These are phyloP conservation scores for Trichomonascus vanleenenianus DNA, from an alignment of 805 yeast genomes.

Conservation along the genomic window DNA sequence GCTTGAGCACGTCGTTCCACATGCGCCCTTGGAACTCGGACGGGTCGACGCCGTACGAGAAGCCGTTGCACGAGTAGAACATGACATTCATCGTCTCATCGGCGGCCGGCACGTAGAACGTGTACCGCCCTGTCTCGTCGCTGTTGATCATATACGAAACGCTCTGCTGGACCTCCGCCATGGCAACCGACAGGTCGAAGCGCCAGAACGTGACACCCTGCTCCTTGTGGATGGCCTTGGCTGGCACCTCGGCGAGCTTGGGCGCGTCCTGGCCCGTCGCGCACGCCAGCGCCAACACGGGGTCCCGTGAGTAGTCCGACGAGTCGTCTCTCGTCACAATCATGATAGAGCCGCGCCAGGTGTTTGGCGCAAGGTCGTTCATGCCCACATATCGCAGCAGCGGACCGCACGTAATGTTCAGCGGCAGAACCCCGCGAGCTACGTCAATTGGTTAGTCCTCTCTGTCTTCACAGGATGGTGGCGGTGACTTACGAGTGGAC, in stretches of 20 bases:
- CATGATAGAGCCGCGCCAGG: conserved; percentile 64
- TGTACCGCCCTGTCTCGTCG: conserved; percentile 36
- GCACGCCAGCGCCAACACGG: conserved; percentile 21
- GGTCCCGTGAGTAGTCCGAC: conserved; percentile 23
- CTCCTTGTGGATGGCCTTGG: conserved; percentile 37
- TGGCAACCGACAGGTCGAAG: conserved; percentile 45
- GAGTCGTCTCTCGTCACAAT: conserved; percentile 47
- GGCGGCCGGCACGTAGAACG: conserved; percentile 61
- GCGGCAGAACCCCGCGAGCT: conserved; percentile 16
- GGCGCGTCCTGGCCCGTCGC: conserved; percentile 1
- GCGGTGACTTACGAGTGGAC: too few relatives aligned
- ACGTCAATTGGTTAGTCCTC: neutral
- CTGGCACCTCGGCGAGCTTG: conserved; percentile 13
- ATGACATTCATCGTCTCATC: conserved; percentile 69
- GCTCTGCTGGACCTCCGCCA: conserved; percentile 48
- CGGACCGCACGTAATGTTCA: conserved; percentile 51
- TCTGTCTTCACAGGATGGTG: too few relatives aligned
- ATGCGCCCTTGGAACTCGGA: conserved; percentile 59
- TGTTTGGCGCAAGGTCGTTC: conserved; percentile 38
- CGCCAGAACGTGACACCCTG: conserved; percentile 56
- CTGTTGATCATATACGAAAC: conserved; percentile 56
- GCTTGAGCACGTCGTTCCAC: conserved; percentile 83
- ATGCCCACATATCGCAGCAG: conserved; percentile 60
- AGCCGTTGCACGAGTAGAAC: conserved; percentile 87
- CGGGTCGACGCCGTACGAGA: conserved; percentile 67